Conservation (phyloP, 129 eudicot genomes). For the Kitagawia praeruptora region DNA sequence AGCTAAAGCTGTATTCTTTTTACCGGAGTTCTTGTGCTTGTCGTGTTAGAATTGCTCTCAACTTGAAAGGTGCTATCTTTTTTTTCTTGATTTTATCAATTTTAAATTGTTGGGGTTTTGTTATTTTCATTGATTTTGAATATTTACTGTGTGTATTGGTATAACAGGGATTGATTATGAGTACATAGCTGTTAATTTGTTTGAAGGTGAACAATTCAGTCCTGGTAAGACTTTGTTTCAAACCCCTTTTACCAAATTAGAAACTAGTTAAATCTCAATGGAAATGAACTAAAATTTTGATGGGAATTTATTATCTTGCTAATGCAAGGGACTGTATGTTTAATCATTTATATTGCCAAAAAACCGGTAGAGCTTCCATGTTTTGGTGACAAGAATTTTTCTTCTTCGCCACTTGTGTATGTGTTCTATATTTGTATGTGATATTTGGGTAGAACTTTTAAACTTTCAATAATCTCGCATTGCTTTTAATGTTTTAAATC, state of each 20-base stretch:
- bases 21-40: constrained; percentile 48
- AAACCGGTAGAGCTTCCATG: background rate
- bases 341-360: background rate
- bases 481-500: background rate
- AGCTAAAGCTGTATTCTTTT: constrained; percentile 47
- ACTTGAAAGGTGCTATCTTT: constrained; percentile 32
- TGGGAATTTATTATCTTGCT: background rate
- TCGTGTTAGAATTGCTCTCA: constrained; percentile 55
- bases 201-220: constrained; percentile 33
- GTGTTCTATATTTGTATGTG: background rate
- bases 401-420: background rate
- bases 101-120: background rate
- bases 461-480: background rate
- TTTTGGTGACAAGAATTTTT: background rate
- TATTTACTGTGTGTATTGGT: background rate
- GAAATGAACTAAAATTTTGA: background rate
- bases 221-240: constrained; percentile 28
- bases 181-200: constrained; percentile 44
- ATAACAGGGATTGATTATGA: constrained; percentile 46
- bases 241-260: background rate
- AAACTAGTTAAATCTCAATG: background rate
- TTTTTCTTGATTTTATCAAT: background rate
- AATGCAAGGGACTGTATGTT: background rate
- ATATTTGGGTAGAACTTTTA: background rate
- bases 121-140: background rate